Percentiles rank a stretch among this genome's conserved stretches.
Evolutionary conservation across 2,329 filamentous ascomycete species (phyloP).

Genomic region (Beauveria caledonica): DNA sequence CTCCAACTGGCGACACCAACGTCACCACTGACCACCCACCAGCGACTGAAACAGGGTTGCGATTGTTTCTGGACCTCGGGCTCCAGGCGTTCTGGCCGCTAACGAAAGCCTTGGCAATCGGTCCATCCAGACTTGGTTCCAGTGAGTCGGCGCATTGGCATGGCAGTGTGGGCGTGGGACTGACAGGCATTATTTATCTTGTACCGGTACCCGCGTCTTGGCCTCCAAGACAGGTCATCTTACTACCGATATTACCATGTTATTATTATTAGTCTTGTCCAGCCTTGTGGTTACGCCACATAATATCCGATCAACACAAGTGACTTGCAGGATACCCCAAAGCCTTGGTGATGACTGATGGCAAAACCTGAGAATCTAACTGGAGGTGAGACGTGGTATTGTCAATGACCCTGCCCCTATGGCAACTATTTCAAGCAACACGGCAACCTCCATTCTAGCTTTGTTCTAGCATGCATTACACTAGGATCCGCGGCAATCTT

Average conservation of each 20-base stretch:
- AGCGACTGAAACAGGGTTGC: not conserved
- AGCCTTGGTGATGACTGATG: too few species aligned
- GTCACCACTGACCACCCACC: too few species aligned
- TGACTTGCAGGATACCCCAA: not conserved
- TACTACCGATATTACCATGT: not conserved
- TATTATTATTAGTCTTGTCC: not conserved
- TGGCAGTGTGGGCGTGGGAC: not conserved
- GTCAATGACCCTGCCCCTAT: too few species aligned
- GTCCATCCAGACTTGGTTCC: not conserved
- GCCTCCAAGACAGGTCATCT: not conserved
- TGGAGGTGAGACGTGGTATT: too few species aligned
- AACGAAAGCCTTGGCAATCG: not conserved
- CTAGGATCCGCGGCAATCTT: not conserved
- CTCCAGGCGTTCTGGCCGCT: too few species aligned
- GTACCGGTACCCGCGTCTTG: too few species aligned
- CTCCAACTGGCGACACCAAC: too few species aligned
- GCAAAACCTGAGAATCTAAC: too few species aligned
- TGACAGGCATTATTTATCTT: not conserved
- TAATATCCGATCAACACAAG: not conserved
- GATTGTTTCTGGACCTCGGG: not conserved
- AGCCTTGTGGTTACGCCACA: not conserved
- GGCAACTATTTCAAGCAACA: too few species aligned
- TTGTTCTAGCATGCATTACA: too few species aligned
- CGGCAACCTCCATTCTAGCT: too few species aligned
- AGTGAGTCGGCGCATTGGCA: not conserved